Conservation (phyloP, 176 grass and related monocot species). For the Lolium multiflorum region DNA sequence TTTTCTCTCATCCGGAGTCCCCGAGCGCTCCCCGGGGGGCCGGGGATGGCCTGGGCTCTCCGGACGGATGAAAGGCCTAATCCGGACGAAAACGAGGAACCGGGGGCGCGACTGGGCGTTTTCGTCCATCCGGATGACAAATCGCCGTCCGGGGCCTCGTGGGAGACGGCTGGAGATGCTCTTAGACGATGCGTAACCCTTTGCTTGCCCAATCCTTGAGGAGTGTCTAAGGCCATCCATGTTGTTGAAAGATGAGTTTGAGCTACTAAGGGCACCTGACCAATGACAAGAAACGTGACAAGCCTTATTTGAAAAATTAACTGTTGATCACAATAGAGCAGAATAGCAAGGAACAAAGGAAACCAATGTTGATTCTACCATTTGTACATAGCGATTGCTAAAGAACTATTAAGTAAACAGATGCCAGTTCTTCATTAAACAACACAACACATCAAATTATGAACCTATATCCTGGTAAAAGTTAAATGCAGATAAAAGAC, state of each 20-base stretch:
- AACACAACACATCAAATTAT: not conserved
- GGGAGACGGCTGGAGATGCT: too few species aligned
- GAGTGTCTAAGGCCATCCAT: not conserved
- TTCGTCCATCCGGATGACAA: too few species aligned
- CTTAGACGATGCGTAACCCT: constrained; percentile 27
- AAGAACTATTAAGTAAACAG: not conserved
- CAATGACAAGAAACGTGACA: not conserved
- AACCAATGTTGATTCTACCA: not conserved
- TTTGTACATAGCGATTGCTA: not conserved
- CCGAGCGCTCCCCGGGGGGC: too few species aligned
- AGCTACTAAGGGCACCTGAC: constrained; percentile 44
- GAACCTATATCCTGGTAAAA: not conserved
- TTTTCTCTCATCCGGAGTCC: too few species aligned
- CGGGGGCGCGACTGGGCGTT: too few species aligned
- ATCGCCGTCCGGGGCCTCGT: too few species aligned
- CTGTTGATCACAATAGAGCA: not conserved
- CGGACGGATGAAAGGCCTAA: too few species aligned
- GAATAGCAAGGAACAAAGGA: not conserved
- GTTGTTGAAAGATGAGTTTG: constrained; percentile 18
- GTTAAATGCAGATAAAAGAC: not conserved
- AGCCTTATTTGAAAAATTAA: not conserved
- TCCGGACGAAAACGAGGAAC: too few species aligned
- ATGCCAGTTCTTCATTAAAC: not conserved
- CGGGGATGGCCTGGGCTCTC: too few species aligned
- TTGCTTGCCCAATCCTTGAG: constrained; percentile 45